Base-by-base conservation (phyloP, 2,329 filamentous ascomycete genomes). In the Ceratocystis albifundus region DNA sequence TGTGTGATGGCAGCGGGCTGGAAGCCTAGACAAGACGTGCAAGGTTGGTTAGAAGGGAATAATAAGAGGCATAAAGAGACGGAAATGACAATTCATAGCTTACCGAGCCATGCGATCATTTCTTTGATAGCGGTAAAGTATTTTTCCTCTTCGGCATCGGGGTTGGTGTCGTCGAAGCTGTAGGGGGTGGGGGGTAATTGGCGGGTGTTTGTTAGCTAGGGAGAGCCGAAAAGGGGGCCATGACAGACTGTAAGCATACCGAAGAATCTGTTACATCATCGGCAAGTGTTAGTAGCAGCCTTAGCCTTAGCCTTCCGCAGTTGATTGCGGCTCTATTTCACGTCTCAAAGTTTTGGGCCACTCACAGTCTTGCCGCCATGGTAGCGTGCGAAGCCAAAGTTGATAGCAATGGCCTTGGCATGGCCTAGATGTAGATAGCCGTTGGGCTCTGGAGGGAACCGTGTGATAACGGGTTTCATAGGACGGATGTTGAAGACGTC, bases 381-480 rank as follows among this genome's bases (percentile, higher is more conserved):
- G 73, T 87, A 86, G 72, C 84, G 85, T 15, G 94, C 93, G 74
- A 96, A 97, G 5, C 93, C 93, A 77, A 97, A 97, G 77, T 97
- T 96, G 75, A 97, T 85, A 0, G 90, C 88, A 74, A 97, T 96
- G 25, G 94, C 93, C 78, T 97, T 97, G 70, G 88, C 89, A 74
- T 97, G 94, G 22, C 93, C 93, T 71, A 97, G 88, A 74, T 96
- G 92, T 8, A 96, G 82, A 74, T 88, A 96, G 65, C 93, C 94
- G 75, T 97, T 97, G 61, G 94, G 94, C 76, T 93, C 89, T 22
- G 89, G 89, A 1, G 89, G 89, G 73, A 93, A 92, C 70, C 88
- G 84, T 3, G 88, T 91, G 62, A 87, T 76, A 22, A 87, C 84
- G 15, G 79, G 77, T 70, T 82, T 82, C 57, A 80, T 78, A 1